Conservation (phyloP, 1,139 yeast species). For the Sugiyamaella xylanicola region DNA sequence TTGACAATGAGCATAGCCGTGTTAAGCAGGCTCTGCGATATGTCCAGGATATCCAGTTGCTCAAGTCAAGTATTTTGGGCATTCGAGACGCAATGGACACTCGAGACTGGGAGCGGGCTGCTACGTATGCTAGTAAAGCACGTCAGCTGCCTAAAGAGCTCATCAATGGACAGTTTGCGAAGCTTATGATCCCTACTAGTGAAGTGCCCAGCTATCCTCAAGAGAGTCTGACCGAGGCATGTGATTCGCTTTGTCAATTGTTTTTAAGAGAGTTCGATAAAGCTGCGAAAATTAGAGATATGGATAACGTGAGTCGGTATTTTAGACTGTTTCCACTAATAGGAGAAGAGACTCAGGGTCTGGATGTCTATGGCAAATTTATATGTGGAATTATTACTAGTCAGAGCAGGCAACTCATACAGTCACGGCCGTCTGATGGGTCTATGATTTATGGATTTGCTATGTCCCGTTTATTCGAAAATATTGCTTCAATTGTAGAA, state of each 20-base stretch:
- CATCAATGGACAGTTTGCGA: constrained; percentile 71
- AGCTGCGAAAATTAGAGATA: constrained; percentile 69
- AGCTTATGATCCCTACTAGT: constrained; percentile 83
- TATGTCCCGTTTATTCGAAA: constrained; percentile 76
- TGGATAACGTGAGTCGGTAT: constrained; percentile 69
- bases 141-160: constrained; percentile 55
- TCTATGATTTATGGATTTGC: constrained; percentile 61
- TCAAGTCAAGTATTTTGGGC: constrained; percentile 66
- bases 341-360: constrained; percentile 69
- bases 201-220: constrained; percentile 85
- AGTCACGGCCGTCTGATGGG: constrained; percentile 38
- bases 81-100: constrained; percentile 69
- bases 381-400: constrained; percentile 83
- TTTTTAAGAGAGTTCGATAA: constrained; percentile 65
- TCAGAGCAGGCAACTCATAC: constrained; percentile 65
- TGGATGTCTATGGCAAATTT: constrained; percentile 79
- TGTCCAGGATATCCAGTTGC: constrained; percentile 63
- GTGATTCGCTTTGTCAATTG: constrained; percentile 55
- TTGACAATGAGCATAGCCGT: constrained; percentile 71
- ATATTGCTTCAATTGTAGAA: constrained; percentile 76
- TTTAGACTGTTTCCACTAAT: constrained; percentile 89
- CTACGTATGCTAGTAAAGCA: constrained; percentile 60
- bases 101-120: constrained; percentile 72
- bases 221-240: constrained; percentile 59
- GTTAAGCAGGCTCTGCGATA: constrained; percentile 66